Conservation (phyloP, 768 basidiomycete genomes). For the Lactarius tabidus region DNA sequence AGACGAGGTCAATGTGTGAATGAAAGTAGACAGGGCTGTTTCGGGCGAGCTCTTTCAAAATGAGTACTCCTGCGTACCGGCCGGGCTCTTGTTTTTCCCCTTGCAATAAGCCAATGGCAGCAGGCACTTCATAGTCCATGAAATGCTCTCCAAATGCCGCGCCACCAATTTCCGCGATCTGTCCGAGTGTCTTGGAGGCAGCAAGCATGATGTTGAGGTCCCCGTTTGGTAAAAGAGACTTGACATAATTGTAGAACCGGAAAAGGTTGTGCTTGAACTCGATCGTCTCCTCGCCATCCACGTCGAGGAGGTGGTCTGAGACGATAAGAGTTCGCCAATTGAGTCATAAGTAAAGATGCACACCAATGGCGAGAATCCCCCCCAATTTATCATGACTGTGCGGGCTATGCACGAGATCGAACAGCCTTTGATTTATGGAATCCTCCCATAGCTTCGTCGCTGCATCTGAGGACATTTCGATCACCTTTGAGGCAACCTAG, state of each 20-base stretch:
- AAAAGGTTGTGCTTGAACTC: slow-evolving; percentile 79
- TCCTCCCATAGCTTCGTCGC: slow-evolving; percentile 84
- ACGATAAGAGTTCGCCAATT: slow-evolving; percentile 16
- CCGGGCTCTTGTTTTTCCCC: slow-evolving; percentile 73
- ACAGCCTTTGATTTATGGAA: slow-evolving; percentile 71
- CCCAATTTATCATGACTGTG: slow-evolving; percentile 78
- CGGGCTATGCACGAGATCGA: slow-evolving; percentile 80
- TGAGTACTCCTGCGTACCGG: slow-evolving; percentile 90
- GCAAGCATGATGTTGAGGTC: slow-evolving; percentile 94
- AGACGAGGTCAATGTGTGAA: slow-evolving; percentile 79
- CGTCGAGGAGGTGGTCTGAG: slow-evolving; percentile 70
- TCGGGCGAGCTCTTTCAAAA: slow-evolving; percentile 88
- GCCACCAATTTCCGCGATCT: slow-evolving; percentile 81
- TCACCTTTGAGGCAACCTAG: slow-evolving; percentile 67
- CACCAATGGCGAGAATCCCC: slow-evolving; percentile 85
- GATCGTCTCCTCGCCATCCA: slow-evolving; percentile 74
- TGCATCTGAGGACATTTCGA: slow-evolving; percentile 79
- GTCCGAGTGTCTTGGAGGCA: slow-evolving; percentile 87
- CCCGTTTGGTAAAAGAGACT: slow-evolving; percentile 83
- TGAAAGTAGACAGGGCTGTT: slow-evolving; percentile 87
- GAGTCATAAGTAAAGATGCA: slow-evolving; percentile 25
- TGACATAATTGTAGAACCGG: slow-evolving; percentile 90
- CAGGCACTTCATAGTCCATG: slow-evolving; percentile 85
- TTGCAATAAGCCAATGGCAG: slow-evolving; percentile 75
- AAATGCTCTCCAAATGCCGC: slow-evolving; percentile 82